phyloP scores from a whole-genome alignment of 2,329 filamentous ascomycete species.

The Aspergillus ochraceoroseus region DNA sequence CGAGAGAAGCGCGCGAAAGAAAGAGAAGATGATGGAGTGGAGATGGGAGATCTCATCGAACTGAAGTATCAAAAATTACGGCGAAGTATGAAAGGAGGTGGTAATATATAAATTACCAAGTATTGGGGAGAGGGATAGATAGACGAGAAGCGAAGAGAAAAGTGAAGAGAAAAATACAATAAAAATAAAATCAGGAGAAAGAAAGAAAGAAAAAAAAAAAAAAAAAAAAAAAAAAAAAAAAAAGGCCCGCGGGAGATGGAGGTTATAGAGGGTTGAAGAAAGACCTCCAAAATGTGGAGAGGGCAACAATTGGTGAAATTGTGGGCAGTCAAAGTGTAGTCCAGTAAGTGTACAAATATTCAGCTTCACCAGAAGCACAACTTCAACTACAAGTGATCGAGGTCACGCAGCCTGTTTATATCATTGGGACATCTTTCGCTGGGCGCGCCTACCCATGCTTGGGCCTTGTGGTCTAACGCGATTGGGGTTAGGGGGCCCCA shows the following conservation, averaged over 20 bases:
- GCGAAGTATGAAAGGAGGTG: constrained; percentile 2
- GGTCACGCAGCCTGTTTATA: constrained; percentile 47
- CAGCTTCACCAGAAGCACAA: too few species aligned
- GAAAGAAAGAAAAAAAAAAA: constrained; percentile 15
- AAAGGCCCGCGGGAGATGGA: background rate
- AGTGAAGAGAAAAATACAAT: constrained; percentile 10
- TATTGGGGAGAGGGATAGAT: constrained; percentile 2
- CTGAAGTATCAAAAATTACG: constrained; percentile 14
- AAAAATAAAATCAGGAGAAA: constrained; percentile 20
- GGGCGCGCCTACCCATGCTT: constrained; percentile 42
- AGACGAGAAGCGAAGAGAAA: constrained; percentile 11
- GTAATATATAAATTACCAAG: constrained; percentile 14
- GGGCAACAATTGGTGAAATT: too few species aligned
- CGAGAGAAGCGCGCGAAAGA: too few species aligned
- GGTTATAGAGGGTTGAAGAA: constrained; percentile 1
- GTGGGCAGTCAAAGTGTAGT: too few species aligned
- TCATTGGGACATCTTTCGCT: constrained; percentile 41
- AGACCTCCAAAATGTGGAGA: too few species aligned
- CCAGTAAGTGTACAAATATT: too few species aligned
- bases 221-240: constrained; percentile 26
- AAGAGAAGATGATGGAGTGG: constrained; percentile 12
- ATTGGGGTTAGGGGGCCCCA: constrained; percentile 27
- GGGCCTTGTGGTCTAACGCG: constrained; percentile 31
- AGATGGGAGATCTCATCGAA: constrained; percentile 10
- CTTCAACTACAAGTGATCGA: too few species aligned